Base-by-base conservation (phyloP, 495 filamentous ascomycete genomes). In the Penicillium soppii region DNA sequence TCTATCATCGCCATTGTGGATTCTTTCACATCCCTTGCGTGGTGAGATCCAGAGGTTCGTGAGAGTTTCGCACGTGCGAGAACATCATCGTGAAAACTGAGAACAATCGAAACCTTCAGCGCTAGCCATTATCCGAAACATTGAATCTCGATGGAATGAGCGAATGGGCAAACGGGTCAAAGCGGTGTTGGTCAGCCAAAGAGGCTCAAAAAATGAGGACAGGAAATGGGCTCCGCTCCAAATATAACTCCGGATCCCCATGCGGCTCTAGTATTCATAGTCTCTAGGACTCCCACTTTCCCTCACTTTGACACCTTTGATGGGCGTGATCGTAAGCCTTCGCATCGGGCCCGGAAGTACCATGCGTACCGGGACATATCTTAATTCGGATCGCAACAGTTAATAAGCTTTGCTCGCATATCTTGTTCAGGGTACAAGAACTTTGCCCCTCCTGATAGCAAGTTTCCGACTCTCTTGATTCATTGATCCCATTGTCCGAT, bases 1-100 rank as follows among this genome's bases (percentile, higher is more conserved):
- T 43, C 50, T 45, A 60, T 53, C 46, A 57, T 53, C 50, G 10
- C 54, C 53, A 17, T 13, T 23, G 49, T 47, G 48, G 52, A 35
- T 6, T 32, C 44, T 19, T 45, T 57, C 33, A 46, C 35, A 50
- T 60, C 54, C 47, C 58, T 61, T 57, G 58, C 54, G 47, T 57
- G 37, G 8, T 44, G 13, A 20, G 15, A 39, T 41, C 38, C 22
- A 43, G 27, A 41, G 40, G 17, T 45, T 38, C 17, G 15, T 26
- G 13, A 12, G 17, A 19, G n/a, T 23, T 12, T 45, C 47, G 37
- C 56, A 55, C 52, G 52, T 58, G 52, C 20, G 37, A 30, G 12
- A 26, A 17, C 41, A 30, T 17, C 13, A 42, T 4, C 19, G 13
- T 10, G 40, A 29, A 10, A 20, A 2, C 19, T 52, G 44, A 43